phyloP scores from a whole-genome alignment of 371 early-diverging fungal genomes.

The Lichtheimia ornata region DNA sequence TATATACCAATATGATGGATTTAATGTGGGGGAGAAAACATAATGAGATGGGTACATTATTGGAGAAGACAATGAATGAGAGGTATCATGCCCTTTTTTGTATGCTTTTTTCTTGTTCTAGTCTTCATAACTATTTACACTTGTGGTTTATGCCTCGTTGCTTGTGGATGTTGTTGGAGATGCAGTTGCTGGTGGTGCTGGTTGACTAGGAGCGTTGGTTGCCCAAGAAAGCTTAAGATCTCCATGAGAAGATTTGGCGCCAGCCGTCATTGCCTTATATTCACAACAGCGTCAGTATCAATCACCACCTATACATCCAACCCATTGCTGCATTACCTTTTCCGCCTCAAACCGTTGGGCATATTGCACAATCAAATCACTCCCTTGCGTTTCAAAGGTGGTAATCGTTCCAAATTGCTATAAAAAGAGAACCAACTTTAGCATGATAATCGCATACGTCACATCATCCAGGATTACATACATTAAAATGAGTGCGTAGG shows the following conservation, averaged over 20 bases:
- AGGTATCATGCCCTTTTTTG: neutral
- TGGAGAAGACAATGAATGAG: neutral
- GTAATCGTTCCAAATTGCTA: constrained; percentile 62
- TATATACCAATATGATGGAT: too few species aligned
- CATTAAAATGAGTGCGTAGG: constrained; percentile 66
- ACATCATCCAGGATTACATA: constrained; percentile 14
- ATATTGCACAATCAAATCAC: constrained; percentile 32
- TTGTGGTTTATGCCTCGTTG: neutral
- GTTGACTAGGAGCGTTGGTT: neutral
- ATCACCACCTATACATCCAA: neutral
- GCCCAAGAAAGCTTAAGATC: constrained; percentile 19
- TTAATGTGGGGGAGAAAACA: too few species aligned
- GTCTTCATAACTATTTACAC: neutral
- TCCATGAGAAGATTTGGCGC: constrained; percentile 11
- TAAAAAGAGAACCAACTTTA: neutral
- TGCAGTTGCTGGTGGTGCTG: neutral
- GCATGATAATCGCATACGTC: too few species aligned
- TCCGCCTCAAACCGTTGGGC: constrained; percentile 47
- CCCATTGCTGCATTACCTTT: constrained; percentile 18
- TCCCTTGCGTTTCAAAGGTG: constrained; percentile 27
- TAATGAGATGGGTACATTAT: too few species aligned
- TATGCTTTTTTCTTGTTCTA: neutral
- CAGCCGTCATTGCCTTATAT: constrained; percentile 20
- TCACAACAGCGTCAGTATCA: neutral
- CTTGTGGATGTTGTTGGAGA: neutral